Conservation (phyloP, 768 basidiomycete genomes). For the Mycena belliarum region DNA sequence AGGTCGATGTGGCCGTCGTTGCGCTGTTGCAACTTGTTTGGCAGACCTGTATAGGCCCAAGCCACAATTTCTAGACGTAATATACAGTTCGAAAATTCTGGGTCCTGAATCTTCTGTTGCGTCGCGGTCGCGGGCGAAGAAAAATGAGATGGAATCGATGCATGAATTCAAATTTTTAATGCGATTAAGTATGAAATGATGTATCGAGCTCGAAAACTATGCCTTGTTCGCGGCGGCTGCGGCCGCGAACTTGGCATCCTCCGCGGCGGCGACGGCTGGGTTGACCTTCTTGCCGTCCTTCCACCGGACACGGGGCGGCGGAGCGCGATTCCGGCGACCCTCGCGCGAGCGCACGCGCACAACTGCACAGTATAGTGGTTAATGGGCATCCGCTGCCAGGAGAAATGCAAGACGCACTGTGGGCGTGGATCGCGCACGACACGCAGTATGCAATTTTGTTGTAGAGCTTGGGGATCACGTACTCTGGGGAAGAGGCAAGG, state of each 20-base stretch:
- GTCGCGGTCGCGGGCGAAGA: too few species aligned
- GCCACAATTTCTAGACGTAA: too few species aligned
- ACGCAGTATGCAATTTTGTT: slow-evolving; percentile 99
- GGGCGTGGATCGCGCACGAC: slow-evolving; percentile 98
- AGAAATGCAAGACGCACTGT: slow-evolving; percentile 58
- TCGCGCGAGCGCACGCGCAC: slow-evolving; percentile 97
- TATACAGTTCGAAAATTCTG: too few species aligned
- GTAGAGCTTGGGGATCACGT: slow-evolving; percentile 95
- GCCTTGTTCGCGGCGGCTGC: slow-evolving; percentile 23
- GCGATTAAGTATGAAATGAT: too few species aligned
- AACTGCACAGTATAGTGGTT: slow-evolving; percentile 59
- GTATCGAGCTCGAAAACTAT: not conserved
- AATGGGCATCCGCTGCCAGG: not conserved
- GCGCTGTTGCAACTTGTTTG: too few species aligned
- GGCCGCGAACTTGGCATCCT: slow-evolving; percentile 29
- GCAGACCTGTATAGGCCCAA: too few species aligned
- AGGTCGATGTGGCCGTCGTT: too few species aligned
- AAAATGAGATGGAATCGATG: too few species aligned
- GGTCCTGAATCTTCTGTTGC: too few species aligned
- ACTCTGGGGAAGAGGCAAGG: slow-evolving; percentile 55
- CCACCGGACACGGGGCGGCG: slow-evolving; percentile 94
- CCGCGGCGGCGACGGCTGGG: slow-evolving; percentile 82
- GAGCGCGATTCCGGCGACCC: slow-evolving; percentile 95
- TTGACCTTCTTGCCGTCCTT: slow-evolving; percentile 96
- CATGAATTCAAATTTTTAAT: too few species aligned